These are phyloP conservation scores for Ustilago shanxiensis DNA, from an alignment of 1,284 basidiomycete species.

Conservation along the genomic window DNA sequence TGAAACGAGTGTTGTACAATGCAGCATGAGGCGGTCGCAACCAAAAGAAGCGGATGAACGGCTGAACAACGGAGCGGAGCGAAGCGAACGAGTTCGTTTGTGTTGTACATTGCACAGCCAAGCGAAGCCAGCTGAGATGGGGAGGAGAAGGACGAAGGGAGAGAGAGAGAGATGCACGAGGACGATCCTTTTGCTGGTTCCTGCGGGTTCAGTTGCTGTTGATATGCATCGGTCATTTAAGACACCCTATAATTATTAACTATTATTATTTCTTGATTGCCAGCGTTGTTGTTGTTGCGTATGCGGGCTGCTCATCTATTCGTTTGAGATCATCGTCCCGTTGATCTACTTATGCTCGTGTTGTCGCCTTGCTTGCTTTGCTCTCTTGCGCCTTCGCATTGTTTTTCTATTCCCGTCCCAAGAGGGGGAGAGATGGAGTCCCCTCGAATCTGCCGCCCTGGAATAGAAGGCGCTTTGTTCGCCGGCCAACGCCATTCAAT, in stretches of 20 bases:
- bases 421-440: neutral
- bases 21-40: neutral
- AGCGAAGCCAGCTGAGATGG: neutral
- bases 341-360: neutral
- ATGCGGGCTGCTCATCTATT: neutral
- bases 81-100: neutral
- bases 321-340: neutral
- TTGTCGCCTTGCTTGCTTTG: neutral
- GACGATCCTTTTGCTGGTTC: constrained; percentile 7
- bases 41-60: neutral
- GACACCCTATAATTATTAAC: neutral
- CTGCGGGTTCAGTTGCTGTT: neutral
- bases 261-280: neutral
- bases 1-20: constrained; percentile 7
- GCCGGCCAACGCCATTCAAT: constrained; percentile 1
- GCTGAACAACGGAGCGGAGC: constrained; percentile 2
- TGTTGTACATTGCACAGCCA: neutral
- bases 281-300: neutral
- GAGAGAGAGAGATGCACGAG: neutral
- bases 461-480: constrained; percentile 1
- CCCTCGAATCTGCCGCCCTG: constrained; percentile 1
- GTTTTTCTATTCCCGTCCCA: neutral
- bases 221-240: constrained; percentile 1
- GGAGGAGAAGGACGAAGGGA: neutral
- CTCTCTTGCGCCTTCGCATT: too few species aligned